Percentiles rank a stretch among this genome's conserved stretches.
Evolutionary conservation across 345 rosid species (phyloP).

Genomic region (Luvunga scandens): DNA sequence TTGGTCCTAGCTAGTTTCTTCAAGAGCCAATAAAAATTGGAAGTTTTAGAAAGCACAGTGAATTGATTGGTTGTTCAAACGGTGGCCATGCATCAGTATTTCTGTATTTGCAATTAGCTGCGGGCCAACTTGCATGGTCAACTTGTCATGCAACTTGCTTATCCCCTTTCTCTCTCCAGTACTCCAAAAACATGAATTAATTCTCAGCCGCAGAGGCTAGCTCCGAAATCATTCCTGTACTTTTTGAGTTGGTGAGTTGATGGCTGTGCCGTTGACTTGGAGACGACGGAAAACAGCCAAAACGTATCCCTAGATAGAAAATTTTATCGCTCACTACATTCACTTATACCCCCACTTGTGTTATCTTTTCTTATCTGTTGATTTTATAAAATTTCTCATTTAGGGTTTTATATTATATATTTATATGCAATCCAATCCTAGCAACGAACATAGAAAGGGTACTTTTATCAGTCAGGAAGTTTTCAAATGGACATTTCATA

Average conservation of each 20-base stretch:
- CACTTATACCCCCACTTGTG: background rate
- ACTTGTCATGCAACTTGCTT: background rate
- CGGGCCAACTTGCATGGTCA: background rate
- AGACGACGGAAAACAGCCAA: too few relatives aligned
- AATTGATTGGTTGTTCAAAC: background rate
- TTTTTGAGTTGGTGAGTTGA: too few relatives aligned
- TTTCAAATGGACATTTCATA: background rate
- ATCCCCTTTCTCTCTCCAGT: too few relatives aligned
- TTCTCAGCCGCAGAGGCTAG: too few relatives aligned
- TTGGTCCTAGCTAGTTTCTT: background rate
- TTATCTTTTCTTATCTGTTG: background rate
- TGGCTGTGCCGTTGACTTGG: too few relatives aligned
- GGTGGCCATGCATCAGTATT: background rate
- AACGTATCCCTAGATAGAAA: too few relatives aligned
- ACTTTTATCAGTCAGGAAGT: background rate
- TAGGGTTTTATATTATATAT: too few relatives aligned
- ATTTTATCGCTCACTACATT: too few relatives aligned
- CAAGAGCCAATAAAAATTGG: too few relatives aligned
- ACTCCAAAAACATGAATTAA: too few relatives aligned
- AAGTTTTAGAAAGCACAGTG: background rate
- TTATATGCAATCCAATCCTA: background rate
- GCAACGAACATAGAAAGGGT: background rate
- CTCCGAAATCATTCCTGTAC: too few relatives aligned
- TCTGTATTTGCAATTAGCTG: background rate
- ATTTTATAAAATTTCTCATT: too few relatives aligned